Evolutionary conservation across 2,329 filamentous ascomycete genomes (phyloP), one percentile per base, ranked within the genome.

Genomic region (Cladophialophora exuberans): DNA sequence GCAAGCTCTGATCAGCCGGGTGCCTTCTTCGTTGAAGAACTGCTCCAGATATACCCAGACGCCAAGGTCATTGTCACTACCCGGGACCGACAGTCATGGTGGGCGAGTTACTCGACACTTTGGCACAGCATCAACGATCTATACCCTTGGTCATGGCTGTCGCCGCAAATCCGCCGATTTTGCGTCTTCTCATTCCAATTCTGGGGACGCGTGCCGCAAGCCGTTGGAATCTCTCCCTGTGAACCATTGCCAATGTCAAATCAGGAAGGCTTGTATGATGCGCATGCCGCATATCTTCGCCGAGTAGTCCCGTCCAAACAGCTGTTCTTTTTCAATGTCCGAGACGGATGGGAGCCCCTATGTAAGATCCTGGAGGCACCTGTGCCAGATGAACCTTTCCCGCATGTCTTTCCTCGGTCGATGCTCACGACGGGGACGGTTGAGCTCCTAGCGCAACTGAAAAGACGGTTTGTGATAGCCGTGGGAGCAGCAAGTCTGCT

Each of bases 141-240:
- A 11, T 41, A 39, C 23, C n/a, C 46, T 31, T 49, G 46, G 46
- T 41, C 33, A 22, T 49, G 33, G 35, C 46, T 38, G 3, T 38
- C 35, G n/a, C 46, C 46, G 18, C 35, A 38, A 17, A 9, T 49
- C 23, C 28, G 46, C 15, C 46, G 46, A 20, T 49, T 49, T 25
- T 49, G 35, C 46, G 4, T 22, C 18, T 49, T 49, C 22, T 39
- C 46, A 11, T 15, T 28, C 17, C 23, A 49, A 25, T 49, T 49
- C 35, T 49, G 46, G 46, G 31, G n/a, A 11, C 46, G 46, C 6
- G 46, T 49, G 20, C 46, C 46, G n/a, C 46, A 49, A 33, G 46
- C 46, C 17, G 46, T 49, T 25, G 46, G 35, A 4, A 49, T 49
- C 2, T 35, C 46, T 10, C 35, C 13, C 4, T 49, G 46, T 23